Conservation (phyloP, 1,284 basidiomycete species). For the Microbotryum scabiosae region DNA sequence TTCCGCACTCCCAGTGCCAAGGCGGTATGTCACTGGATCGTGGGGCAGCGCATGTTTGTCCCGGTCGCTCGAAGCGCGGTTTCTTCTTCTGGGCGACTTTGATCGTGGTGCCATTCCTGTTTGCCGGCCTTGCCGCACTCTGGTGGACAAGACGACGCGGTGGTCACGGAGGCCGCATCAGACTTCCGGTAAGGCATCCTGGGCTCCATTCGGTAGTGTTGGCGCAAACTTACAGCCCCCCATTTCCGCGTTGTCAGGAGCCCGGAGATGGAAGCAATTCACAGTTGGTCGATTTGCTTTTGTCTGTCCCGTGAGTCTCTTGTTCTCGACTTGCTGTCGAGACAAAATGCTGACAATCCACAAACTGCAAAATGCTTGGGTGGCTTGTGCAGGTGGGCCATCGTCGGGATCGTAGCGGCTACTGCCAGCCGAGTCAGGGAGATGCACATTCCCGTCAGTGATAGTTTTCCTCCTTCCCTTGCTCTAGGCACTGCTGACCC, state of each 20-base stretch:
- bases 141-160: constrained; percentile 59
- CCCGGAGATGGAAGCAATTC: constrained; percentile 20
- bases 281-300: constrained; percentile 15
- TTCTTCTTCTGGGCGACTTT: constrained; percentile 74
- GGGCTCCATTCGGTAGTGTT: too few species aligned
- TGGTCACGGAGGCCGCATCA: constrained; percentile 19
- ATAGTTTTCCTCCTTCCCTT: not conserved
- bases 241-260: not conserved
- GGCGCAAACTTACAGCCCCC: too few species aligned
- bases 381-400: not conserved
- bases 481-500: not conserved
- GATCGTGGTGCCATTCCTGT: constrained; percentile 60
- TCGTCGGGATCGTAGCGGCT: constrained; percentile 17
- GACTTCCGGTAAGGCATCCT: constrained; percentile 10
- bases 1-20: constrained; percentile 73
- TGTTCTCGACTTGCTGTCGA: not conserved
- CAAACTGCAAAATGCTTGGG: not conserved
- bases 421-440: constrained; percentile 12
- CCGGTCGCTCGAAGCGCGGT: constrained; percentile 58
- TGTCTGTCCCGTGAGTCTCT: constrained; percentile 21
- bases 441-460: constrained; percentile 14
- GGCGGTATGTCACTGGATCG: constrained; percentile 65
- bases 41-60: constrained; percentile 64
- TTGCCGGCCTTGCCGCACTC: constrained; percentile 63
- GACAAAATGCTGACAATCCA: not conserved